Evolutionary conservation across 1,284 basidiomycete genomes (phyloP).

Genomic region (Hypsizygus ulmarius): DNA sequence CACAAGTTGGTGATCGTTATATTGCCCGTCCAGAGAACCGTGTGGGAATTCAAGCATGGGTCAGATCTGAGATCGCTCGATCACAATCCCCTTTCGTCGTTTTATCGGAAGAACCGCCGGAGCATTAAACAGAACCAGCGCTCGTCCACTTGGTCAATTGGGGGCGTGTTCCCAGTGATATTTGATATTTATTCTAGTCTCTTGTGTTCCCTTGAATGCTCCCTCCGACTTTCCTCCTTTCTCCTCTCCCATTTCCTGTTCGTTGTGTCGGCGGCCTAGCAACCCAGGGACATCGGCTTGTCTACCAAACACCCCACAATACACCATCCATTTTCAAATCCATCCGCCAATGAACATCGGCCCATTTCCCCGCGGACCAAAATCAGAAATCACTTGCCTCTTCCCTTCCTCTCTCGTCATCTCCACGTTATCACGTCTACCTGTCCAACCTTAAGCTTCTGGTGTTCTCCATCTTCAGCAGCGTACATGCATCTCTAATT

Average conservation of each 20-base stretch:
- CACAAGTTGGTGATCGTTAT: conserved; percentile 14
- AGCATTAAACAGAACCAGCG: neutral
- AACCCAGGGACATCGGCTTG: neutral
- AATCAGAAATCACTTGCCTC: neutral
- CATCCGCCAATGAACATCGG: conserved; percentile 1
- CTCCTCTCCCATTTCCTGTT: neutral
- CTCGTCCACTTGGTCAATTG: neutral
- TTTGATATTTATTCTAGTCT: no score
- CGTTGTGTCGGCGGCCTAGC: no score
- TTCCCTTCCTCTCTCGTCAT: neutral
- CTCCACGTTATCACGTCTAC: neutral
- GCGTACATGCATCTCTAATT: neutral
- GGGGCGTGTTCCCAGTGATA: neutral
- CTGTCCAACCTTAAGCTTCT: conserved; percentile 6
- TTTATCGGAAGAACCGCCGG: conserved; percentile 21
- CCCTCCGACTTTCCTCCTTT: neutral
- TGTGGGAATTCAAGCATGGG: conserved; percentile 15
- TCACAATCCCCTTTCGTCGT: conserved; percentile 14
- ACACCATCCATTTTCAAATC: neutral
- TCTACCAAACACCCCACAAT: neutral
- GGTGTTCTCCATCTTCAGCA: neutral
- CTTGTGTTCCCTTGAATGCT: no score
- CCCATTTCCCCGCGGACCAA: conserved; percentile 6
- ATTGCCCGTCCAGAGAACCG: conserved; percentile 10
- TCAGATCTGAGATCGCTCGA: conserved; percentile 21